phyloP scores from a whole-genome alignment of 2,329 filamentous ascomycete genomes.

The Didymellaceae sp. region DNA sequence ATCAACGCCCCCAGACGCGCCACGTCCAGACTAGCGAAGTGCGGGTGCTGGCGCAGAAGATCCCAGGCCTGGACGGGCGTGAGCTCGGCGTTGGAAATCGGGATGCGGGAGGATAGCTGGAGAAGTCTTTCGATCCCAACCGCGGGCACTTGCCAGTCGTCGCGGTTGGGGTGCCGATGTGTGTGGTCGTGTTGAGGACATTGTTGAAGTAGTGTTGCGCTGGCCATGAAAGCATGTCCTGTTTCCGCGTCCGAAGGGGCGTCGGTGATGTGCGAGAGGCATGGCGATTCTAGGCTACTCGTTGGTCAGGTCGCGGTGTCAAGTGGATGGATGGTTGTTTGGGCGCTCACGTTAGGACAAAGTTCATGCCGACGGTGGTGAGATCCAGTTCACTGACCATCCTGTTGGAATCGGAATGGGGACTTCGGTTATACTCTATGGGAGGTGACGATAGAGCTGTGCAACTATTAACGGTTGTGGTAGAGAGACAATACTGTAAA shows the following conservation, averaged over 20 bases:
- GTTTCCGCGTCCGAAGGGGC: background rate
- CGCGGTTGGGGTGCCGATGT: background rate
- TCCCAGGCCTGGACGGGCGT: constrained; percentile 51
- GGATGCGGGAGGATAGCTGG: constrained; percentile 1
- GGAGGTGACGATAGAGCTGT: background rate
- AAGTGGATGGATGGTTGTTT: no score
- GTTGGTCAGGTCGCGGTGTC: background rate
- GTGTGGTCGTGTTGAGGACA: background rate
- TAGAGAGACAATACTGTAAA: no score
- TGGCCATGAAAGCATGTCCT: background rate
- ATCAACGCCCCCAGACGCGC: background rate
- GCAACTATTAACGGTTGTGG: no score
- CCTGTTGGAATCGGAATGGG: background rate
- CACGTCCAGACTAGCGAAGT: background rate
- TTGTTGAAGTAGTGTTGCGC: background rate
- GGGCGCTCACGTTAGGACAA: background rate
- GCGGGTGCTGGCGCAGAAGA: constrained; percentile 29
- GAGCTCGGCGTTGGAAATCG: constrained; percentile 33
- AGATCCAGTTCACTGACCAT: background rate
- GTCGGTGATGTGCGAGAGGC: background rate
- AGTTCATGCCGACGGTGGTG: background rate
- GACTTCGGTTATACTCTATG: background rate
- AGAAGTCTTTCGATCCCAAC: background rate
- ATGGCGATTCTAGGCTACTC: background rate
- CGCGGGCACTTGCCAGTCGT: background rate